phyloP scores from a whole-genome alignment of 2,329 filamentous ascomycete genomes.

The Dactylonectria macrodidyma region DNA sequence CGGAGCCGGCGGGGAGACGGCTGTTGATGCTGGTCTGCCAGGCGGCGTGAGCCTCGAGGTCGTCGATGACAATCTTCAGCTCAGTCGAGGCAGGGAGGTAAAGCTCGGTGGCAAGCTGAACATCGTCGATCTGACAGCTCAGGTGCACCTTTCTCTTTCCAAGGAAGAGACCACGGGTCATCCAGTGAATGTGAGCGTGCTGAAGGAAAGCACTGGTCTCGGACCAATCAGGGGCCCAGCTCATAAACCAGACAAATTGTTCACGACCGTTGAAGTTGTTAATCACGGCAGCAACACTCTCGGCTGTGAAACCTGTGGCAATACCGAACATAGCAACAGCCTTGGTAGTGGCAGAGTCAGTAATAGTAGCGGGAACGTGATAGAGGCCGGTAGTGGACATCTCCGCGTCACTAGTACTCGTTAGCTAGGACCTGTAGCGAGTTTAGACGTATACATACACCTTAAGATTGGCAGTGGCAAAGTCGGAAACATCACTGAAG shows the following conservation, averaged over 20 bases:
- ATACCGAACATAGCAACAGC: slow-evolving; percentile 35
- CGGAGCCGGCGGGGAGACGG: slow-evolving; percentile 32
- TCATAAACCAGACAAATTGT: slow-evolving; percentile 39
- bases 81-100: slow-evolving; percentile 30
- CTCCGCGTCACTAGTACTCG: slow-evolving; percentile 21
- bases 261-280: slow-evolving; percentile 37
- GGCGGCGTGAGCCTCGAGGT: slow-evolving; percentile 32
- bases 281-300: slow-evolving; percentile 37
- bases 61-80: slow-evolving; percentile 33
- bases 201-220: slow-evolving; percentile 35
- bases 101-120: slow-evolving; percentile 34
- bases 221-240: slow-evolving; percentile 39
- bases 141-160: slow-evolving; percentile 39
- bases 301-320: slow-evolving; percentile 21
- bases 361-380: slow-evolving; percentile 35
- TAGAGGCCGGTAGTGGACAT: slow-evolving; percentile 36
- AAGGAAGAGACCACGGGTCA: slow-evolving; percentile 38
- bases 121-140: slow-evolving; percentile 34
- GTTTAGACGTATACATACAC: slow-evolving; percentile 2
- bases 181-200: slow-evolving; percentile 39
- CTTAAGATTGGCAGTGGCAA: slow-evolving; percentile 37
- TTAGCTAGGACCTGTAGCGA: background rate
- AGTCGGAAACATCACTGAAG: slow-evolving; percentile 31
- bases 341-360: slow-evolving; percentile 29
- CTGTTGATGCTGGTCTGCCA: slow-evolving; percentile 36